Percentiles rank a stretch among this genome's conserved stretches.
phyloP scores from a whole-genome alignment of 2,329 filamentous ascomycete genomes.

The Fusarium sp. region DNA sequence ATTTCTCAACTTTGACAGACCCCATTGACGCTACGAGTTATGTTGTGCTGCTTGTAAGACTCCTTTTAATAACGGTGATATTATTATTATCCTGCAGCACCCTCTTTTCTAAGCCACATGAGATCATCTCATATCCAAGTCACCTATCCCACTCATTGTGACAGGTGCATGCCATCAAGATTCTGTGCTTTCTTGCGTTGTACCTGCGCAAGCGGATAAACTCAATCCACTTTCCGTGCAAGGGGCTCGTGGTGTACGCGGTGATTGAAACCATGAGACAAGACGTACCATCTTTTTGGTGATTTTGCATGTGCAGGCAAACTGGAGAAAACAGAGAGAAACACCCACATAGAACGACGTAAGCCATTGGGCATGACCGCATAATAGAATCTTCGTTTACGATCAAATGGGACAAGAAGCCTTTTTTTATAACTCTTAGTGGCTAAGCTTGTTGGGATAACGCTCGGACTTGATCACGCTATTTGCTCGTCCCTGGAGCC shows the following conservation, averaged over 20 bases:
- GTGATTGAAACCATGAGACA: slow-evolving; percentile 4
- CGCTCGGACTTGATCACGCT: slow-evolving; percentile 17
- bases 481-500: slow-evolving; percentile 29
- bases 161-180: slow-evolving; percentile 16
- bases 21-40: too few species aligned
- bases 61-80: slow-evolving; percentile 2
- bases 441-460: slow-evolving; percentile 11
- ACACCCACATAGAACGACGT: background rate
- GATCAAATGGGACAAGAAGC: slow-evolving; percentile 11
- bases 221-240: slow-evolving; percentile 20
- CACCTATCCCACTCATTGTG: slow-evolving; percentile 23
- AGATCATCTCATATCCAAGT: slow-evolving; percentile 15
- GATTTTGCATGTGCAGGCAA: background rate
- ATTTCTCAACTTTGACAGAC: too few species aligned
- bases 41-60: slow-evolving; percentile 1
- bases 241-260: slow-evolving; percentile 12
- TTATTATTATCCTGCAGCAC: slow-evolving; percentile 10
- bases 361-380: background rate
- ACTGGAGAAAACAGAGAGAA: background rate
- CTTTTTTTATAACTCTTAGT: slow-evolving; percentile 11
- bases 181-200: slow-evolving; percentile 28
- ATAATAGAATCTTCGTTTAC: background rate
- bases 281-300: background rate
- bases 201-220: slow-evolving; percentile 36
- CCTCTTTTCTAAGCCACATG: slow-evolving; percentile 28